Percentiles rank a stretch among this genome's conserved stretches.
Conservation (phyloP, 441 rosid species). For the Bruguiera hainesii region DNA sequence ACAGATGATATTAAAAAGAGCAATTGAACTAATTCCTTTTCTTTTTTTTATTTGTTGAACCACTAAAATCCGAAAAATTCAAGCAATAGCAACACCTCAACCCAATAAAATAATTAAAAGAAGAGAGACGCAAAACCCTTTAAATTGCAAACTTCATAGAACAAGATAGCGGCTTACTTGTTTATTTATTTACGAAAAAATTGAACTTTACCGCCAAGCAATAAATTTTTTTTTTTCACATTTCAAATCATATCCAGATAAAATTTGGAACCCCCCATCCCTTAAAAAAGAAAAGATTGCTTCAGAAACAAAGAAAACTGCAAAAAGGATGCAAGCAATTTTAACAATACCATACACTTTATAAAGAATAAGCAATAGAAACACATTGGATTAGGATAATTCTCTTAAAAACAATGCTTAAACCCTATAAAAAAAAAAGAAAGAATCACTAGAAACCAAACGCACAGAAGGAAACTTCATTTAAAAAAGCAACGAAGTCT, state of each 20-base stretch:
- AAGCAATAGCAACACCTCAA: neutral
- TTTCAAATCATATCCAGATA: too few species aligned
- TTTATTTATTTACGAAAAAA: neutral
- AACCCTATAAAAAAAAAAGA: constrained; percentile 8
- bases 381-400: too few species aligned
- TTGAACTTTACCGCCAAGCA: neutral
- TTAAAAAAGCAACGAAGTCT: neutral
- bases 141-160: neutral
- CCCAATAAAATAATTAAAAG: neutral
- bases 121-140: neutral
- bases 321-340: too few species aligned
- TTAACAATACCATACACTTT: too few species aligned
- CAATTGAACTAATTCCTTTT: neutral
- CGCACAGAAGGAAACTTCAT: neutral
- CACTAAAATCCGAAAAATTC: neutral
- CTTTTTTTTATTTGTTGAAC: neutral
- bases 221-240: too few species aligned
- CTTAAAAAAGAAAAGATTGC: too few species aligned
- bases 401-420: neutral
- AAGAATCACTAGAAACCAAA: neutral
- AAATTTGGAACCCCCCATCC: neutral
- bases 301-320: neutral
- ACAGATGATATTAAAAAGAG: neutral
- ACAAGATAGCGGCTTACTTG: too few species aligned
- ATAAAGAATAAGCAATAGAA: too few species aligned